Base-by-base conservation (phyloP, 768 basidiomycete genomes). In the Trametes sanguinea region DNA sequence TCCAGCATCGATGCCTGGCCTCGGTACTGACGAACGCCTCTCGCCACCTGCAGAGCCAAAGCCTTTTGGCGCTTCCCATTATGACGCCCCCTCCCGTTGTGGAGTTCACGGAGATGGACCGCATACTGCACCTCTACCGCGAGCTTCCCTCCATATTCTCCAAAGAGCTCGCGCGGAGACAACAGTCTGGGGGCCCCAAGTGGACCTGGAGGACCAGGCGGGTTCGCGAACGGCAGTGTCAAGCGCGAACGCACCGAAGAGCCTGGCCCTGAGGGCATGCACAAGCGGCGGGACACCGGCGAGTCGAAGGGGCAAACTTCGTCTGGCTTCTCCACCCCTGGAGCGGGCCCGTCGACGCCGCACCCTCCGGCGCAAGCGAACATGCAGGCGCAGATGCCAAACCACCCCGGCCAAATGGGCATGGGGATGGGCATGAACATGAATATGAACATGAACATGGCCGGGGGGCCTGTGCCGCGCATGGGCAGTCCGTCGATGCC, bases 241-340 rank as follows among this genome's bases (percentile, higher is more conserved):
- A 90, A 90, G 69, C 86, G 89, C 56, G 84, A 85, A 46, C 78
- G 88, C 42, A 72, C 81, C 2, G 85, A 86, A 13, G 87, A 88
- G 46, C 35, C 59, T 5, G 59, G 62, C 51, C 62, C 69, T 3
- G 81, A 81, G 42, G 48, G 69, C n/a, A 75, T 76, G 43, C 83
- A 80, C 71, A 91, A 92, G 72, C 81, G 90, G 16, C 80, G 86
- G 17, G 86, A 91, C 67, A 85, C 85, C 0, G 90, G 90, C 37
- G 89, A 90, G 64, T 75, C 74, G 44, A 87, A 85, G 67, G 62
- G 67, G 48, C 73, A 70, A 44, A 76, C 73, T 9, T 71, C 67
- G 32, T 73, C 72, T 72, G 17, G 70, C 71, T 64, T 65, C 45
- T 52, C 63, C 16, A 51, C 53, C 10, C 54, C 63, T 7, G 63